Base-by-base conservation (phyloP, 768 basidiomycete genomes). In the Boletus rubroflammeus region DNA sequence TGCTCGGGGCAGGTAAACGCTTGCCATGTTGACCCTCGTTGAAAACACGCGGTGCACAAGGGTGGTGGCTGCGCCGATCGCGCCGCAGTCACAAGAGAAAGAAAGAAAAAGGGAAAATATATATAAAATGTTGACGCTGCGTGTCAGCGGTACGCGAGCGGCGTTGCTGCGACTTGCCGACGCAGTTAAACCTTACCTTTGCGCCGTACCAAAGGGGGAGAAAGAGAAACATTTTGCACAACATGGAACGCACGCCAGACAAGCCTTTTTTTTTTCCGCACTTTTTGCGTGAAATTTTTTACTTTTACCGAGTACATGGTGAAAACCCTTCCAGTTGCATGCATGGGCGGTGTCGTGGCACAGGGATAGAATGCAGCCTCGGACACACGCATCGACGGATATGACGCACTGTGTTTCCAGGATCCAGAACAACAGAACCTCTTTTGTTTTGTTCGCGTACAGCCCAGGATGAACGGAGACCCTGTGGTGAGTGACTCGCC, bases 1-100 rank as follows among this genome's bases (percentile, higher is more conserved):
- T 8, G 43, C 51, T 35, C 25, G 47, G 25, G 36, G 17, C 26
- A 34, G 40, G 28, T 8, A 3, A n/a, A 39, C 51, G 44, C 40
- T 31, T 34, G 39, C 29, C 52, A 50, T 31, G 41, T 51, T 31
- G 35, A 2, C 54, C 62, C 64, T 67, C 64, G 47, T 62, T 67
- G 64, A 59, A 65, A 54, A 65, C 64, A 65, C 62, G 64, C 59
- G 53, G 59, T 29, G 1, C 8, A 21, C 40, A 46, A 32, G 19
- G 11, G 47, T 51, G 50, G 36, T 38, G n/a, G 36, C 55, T 59
- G 60, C 53, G 62, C 54, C 29, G 8, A 35, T 35, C 46, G 53
- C 51, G 47, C 56, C 47, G 13, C 44, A 25, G 28, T 34, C n/a
- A n/a, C n/a, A 23, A 47, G 35, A 36, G 51, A 26, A 17, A 23